Percentiles rank a stretch among this genome's conserved stretches.
These are phyloP conservation scores for Blastocystis sp. DNA, from an alignment of 352 stramenopile genomes.

Conservation along the genomic window DNA sequence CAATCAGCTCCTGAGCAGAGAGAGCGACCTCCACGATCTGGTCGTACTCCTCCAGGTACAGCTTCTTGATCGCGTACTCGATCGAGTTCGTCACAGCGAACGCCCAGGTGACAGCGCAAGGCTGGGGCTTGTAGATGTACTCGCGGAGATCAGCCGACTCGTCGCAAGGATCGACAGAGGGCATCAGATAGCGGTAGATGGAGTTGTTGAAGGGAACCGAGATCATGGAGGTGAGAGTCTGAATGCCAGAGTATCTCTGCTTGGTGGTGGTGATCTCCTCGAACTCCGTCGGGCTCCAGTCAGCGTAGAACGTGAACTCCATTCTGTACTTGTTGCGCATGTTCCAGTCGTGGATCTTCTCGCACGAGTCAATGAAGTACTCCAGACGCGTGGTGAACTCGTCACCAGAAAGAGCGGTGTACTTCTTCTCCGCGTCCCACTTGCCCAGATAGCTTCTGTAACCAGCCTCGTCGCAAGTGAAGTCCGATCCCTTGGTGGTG, in stretches of 20 bases:
- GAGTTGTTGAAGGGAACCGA: constrained; percentile 44
- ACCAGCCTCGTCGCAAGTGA: constrained; percentile 35
- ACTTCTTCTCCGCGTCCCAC: not conserved
- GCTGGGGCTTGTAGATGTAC: constrained; percentile 23
- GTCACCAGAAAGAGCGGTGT: too few species aligned
- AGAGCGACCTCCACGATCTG: constrained; percentile 31
- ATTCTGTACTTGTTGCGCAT: not conserved
- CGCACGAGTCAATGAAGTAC: constrained; percentile 55
- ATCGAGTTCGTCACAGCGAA: constrained; percentile 43
- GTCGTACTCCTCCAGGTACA: constrained; percentile 35
- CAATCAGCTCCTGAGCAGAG: constrained; percentile 55
- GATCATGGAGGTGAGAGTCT: constrained; percentile 8
- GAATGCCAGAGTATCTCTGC: constrained; percentile 41
- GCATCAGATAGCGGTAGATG: constrained; percentile 35
- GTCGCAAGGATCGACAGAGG: constrained; percentile 53
- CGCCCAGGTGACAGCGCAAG: constrained; percentile 28
- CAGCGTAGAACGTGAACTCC: constrained; percentile 26
- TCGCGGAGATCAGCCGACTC: constrained; percentile 23
- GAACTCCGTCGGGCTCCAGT: constrained; percentile 8
- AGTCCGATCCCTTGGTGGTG: constrained; percentile 13
- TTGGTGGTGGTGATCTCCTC: constrained; percentile 12
- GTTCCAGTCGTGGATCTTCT: constrained; percentile 60
- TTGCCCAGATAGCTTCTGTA: constrained; percentile 29
- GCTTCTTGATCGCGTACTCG: constrained; percentile 56
- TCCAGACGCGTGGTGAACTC: too few species aligned